Base-by-base conservation (phyloP, 2,329 filamentous ascomycete species). In the Penicillium concentricum region DNA sequence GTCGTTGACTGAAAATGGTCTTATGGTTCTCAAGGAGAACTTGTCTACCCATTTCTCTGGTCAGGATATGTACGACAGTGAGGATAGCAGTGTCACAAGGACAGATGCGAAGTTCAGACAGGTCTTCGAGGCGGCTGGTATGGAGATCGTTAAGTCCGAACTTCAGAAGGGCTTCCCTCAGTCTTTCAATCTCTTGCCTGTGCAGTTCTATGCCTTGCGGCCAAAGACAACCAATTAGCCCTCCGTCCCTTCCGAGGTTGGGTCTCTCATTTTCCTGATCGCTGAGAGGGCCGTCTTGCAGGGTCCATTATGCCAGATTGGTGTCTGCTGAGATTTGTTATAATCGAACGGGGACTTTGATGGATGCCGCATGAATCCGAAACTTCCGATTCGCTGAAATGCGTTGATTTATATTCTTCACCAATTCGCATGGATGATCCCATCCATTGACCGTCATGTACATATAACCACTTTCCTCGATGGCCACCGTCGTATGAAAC, bases 1-100 rank as follows among this genome's bases (percentile, higher is more conserved):
- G 0, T 78, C 78, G 0, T 66, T 88, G 59, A 65, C 72, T 46
- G 53, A 72, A 18, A 69, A 62, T 12, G 78, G 78, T 1, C 67
- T 80, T 45, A 84, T 93, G 16, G 81, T 92, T 9, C 79, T 92
- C 54, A 94, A 94, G 78, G 92, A 97, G 78, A 97, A 96, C 67
- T 69, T 90, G 59, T 83, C 79, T 18, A 85, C 81, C 1, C 61
- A 82, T 64, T 61, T 73, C 30, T 76, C 75, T 0, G 79, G 79
- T 0, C 71, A 77, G 32, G 91, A 96, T 71, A 76, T 88, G 22
- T 96, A 87, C 70, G 91, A 96, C 69, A 83, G 86, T 7, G 70
- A 81, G 57, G 91, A 96, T 69, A 90, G 85, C 65, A 89, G 86
- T 65, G 88, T 96, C 2, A 96, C 90, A 2, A 82, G 91, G 66